These are phyloP conservation scores for Trichosporon sp. DNA, from an alignment of 1,284 basidiomycete genomes.

Conservation along the genomic window DNA sequence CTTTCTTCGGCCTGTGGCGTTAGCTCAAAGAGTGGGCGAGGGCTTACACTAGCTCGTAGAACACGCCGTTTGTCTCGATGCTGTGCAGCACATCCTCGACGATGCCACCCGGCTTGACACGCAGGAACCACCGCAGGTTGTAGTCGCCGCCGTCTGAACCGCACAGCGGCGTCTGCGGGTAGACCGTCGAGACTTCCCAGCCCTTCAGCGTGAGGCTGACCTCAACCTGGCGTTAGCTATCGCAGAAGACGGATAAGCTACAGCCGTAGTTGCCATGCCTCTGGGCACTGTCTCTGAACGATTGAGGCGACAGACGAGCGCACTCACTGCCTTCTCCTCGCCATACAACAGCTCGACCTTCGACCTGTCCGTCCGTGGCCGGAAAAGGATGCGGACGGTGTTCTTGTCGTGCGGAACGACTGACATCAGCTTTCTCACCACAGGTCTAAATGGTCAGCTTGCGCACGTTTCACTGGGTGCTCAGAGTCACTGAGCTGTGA, in stretches of 20 bases:
- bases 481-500: conserved; percentile 40
- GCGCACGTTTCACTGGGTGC: conserved; percentile 37
- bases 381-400: conserved; percentile 38
- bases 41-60: conserved; percentile 38
- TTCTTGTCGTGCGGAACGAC: conserved; percentile 33
- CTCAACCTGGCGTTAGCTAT: conserved; percentile 32
- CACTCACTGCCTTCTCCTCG: conserved; percentile 36
- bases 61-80: conserved; percentile 35
- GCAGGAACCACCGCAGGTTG: conserved; percentile 41
- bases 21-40: background rate
- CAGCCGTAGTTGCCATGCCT: too few species aligned
- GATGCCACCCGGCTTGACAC: conserved; percentile 34
- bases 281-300: too few species aligned
- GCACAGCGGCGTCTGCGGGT: conserved; percentile 35
- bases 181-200: conserved; percentile 42
- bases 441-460: background rate
- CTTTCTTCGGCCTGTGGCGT: background rate
- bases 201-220: conserved; percentile 36
- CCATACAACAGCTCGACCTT: conserved; percentile 39
- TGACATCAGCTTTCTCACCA: background rate
- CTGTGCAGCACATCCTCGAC: conserved; percentile 43
- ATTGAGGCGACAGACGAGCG: background rate
- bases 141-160: conserved; percentile 27
- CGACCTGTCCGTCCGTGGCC: conserved; percentile 37
- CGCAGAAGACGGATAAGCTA: too few species aligned